These are phyloP conservation scores for Triadica sebifera DNA, from an alignment of 345 rosid species.

Conservation along the genomic window DNA sequence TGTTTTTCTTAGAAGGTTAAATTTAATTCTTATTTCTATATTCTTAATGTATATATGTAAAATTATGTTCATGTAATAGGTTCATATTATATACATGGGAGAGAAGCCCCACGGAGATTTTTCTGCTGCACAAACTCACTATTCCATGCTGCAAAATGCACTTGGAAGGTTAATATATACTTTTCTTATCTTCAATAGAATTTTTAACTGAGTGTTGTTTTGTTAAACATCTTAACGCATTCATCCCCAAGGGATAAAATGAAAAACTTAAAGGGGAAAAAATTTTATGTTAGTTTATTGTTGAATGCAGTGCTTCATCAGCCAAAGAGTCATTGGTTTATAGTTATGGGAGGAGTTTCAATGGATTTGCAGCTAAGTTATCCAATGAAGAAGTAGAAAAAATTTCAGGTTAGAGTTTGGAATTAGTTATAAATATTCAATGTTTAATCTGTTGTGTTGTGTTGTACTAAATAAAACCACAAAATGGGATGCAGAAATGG, in stretches of 20 bases:
- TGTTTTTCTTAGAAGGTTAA: too few species aligned
- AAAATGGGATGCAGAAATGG: slow-evolving; percentile 19
- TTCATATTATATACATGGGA: slow-evolving; percentile 47
- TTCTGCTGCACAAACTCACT: slow-evolving; percentile 14
- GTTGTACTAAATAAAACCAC: too few species aligned
- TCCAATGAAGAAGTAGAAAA: slow-evolving; percentile 36
- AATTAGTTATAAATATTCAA: too few species aligned
- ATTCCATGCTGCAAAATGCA: slow-evolving; percentile 35
- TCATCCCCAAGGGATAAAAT: too few species aligned
- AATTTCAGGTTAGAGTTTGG: slow-evolving; percentile 30
- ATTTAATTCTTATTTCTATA: too few species aligned
- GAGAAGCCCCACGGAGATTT: slow-evolving; percentile 23
- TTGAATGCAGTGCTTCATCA: slow-evolving; percentile 25
- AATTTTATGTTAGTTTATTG: neutral
- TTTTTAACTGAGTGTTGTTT: too few species aligned
- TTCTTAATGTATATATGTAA: too few species aligned
- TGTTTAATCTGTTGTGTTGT: too few species aligned
- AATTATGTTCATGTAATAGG: slow-evolving; percentile 10
- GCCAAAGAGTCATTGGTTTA: slow-evolving; percentile 38
- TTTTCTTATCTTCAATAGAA: too few species aligned
- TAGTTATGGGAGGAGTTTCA: slow-evolving; percentile 41
- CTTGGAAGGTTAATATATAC: slow-evolving; percentile 31
- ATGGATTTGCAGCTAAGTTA: slow-evolving; percentile 45
- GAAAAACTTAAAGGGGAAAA: too few species aligned
- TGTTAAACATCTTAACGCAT: too few species aligned